Evolutionary conservation across 768 basidiomycete genomes (phyloP).

Genomic region (Mycena vitilis): DNA sequence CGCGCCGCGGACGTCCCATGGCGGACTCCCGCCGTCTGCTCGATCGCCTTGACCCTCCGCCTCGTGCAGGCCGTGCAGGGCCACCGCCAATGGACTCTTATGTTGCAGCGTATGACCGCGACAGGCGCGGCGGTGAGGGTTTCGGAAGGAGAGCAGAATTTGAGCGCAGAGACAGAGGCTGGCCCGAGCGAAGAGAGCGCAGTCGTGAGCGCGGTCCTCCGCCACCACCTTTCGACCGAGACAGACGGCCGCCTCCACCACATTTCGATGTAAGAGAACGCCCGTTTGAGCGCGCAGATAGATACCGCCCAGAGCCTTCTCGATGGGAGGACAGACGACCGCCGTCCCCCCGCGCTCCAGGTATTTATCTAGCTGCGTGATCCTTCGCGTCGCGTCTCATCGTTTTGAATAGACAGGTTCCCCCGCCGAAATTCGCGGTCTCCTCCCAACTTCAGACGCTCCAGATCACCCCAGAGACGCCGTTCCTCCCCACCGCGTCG

Average conservation of each 20-base stretch:
- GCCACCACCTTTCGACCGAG: slow-evolving; percentile 18
- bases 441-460: slow-evolving; percentile 24
- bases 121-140: not conserved
- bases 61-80: not conserved
- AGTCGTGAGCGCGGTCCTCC: slow-evolving; percentile 11
- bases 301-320: slow-evolving; percentile 24
- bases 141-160: slow-evolving; percentile 8
- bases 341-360: not conserved
- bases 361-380: not conserved
- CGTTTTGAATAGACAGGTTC: slow-evolving; percentile 19
- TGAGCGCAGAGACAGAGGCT: slow-evolving; percentile 27
- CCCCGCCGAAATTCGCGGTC: slow-evolving; percentile 25
- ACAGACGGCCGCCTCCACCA: slow-evolving; percentile 31
- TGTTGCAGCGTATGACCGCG: slow-evolving; percentile 21
- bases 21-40: slow-evolving; percentile 20
- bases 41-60: slow-evolving; percentile 27
- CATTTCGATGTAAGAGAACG: slow-evolving; percentile 28
- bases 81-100: slow-evolving; percentile 27
- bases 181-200: slow-evolving; percentile 19
- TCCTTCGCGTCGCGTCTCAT: slow-evolving; percentile 5
- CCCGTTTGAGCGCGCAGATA: slow-evolving; percentile 16
- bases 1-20: slow-evolving; percentile 12
- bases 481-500: slow-evolving; percentile 9
- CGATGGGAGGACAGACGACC: slow-evolving; percentile 30
- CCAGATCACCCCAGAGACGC: slow-evolving; percentile 30